Conservation (phyloP, 2,329 filamentous ascomycete species). For the Amauroascus niger region DNA sequence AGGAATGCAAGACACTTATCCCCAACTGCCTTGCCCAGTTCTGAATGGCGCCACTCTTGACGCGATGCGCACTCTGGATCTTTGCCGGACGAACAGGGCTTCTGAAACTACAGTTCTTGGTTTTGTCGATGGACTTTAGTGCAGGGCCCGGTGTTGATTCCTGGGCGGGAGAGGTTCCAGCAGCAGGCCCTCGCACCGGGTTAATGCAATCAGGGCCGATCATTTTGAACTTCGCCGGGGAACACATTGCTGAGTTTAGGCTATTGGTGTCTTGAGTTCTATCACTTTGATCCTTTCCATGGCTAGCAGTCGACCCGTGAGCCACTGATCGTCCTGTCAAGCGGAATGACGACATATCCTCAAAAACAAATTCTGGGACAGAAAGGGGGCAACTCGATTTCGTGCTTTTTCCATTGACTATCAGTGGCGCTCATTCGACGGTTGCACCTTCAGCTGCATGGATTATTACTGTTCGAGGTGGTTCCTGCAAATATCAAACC, state of each 20-base stretch:
- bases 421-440: not conserved
- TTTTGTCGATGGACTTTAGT: too few relatives aligned
- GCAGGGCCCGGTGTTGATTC: too few relatives aligned
- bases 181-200: not conserved
- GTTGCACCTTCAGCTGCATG: not conserved
- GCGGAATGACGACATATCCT: not conserved
- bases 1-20: not conserved
- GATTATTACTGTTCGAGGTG: not conserved
- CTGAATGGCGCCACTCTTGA: not conserved
- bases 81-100: not conserved
- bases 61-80: not conserved
- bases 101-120: too few relatives aligned
- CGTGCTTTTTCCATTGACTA: not conserved
- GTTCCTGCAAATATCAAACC: not conserved
- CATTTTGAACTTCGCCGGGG: not conserved
- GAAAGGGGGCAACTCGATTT: not conserved
- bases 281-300: not conserved
- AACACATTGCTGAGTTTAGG: not conserved
- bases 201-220: too few relatives aligned
- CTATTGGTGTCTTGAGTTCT: not conserved
- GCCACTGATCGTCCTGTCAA: not conserved
- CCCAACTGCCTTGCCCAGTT: not conserved
- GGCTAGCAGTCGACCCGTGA: not conserved
- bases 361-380: not conserved
- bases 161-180: too few relatives aligned